These are phyloP conservation scores for Hypoxylon sp. DNA, from an alignment of 2,329 filamentous ascomycete genomes.

Conservation along the genomic window DNA sequence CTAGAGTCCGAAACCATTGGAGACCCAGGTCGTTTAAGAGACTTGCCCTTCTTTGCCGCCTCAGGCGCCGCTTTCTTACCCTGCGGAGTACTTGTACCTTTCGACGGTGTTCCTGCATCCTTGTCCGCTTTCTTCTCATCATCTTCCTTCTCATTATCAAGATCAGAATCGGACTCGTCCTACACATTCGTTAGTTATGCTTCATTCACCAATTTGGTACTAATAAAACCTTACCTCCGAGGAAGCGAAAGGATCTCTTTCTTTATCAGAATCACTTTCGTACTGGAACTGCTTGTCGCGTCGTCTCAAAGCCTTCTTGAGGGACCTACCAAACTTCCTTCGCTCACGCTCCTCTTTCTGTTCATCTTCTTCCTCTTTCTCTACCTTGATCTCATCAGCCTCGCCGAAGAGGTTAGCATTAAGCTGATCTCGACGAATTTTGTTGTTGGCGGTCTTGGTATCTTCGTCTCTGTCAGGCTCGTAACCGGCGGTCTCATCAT, in stretches of 20 bases:
- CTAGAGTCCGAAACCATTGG: conserved; percentile 91
- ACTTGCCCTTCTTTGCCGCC: conserved; percentile 69
- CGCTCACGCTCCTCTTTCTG: conserved; percentile 77
- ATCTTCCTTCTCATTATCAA: conserved; percentile 68
- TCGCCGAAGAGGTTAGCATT: conserved; percentile 86
- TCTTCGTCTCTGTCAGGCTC: conserved; percentile 88
- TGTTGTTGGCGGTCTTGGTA: conserved; percentile 77
- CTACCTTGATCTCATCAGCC: conserved; percentile 78
- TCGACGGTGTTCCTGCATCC: conserved; percentile 72
- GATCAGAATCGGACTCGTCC: conserved; percentile 60
- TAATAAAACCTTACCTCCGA: conserved; percentile 58
- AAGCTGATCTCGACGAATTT: conserved; percentile 85
- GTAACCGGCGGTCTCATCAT: conserved; percentile 83
- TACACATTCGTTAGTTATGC: conserved; percentile 47
- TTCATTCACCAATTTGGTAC: conserved; percentile 26
- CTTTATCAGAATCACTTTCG: conserved; percentile 73
- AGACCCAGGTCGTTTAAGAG: conserved; percentile 86
- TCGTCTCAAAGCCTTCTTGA: conserved; percentile 86
- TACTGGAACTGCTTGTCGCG: conserved; percentile 91
- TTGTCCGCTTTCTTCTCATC: conserved; percentile 74
- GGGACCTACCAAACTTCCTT: conserved; percentile 80
- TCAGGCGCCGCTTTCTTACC: conserved; percentile 64
- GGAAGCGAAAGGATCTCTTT: conserved; percentile 68
- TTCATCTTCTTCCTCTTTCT: conserved; percentile 80
- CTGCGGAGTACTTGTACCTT: conserved; percentile 74